Evolutionary conservation across 2,329 filamentous ascomycete genomes (phyloP), one percentile per base, ranked within the genome.

Genomic region (Penicillium vulpinum): DNA sequence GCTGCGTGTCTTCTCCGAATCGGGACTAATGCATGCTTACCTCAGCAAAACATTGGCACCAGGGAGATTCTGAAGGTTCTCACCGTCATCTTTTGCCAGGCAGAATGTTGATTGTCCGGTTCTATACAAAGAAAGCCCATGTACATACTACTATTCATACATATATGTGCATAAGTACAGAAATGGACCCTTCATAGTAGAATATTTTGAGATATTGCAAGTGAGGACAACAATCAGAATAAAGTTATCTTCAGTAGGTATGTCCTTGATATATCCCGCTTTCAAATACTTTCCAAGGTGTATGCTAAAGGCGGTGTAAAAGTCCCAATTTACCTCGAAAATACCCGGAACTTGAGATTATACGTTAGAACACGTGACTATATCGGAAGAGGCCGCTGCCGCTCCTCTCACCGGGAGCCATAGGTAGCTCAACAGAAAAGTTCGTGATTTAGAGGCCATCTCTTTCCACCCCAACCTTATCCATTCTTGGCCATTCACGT

Each of bases 381-480:
- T 65, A 56, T 63, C 58, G 58, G 64, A 62, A 70, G 68, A 69
- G 68, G 69, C 67, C 65, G 65, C 70, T 51, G 49, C 49, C 49
- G 49, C 49, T 44, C 49, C 38, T 51, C 49, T 75, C 72, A 75
- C 72, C 72, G 73, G 66, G 60, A 66, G 51, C 62, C 62, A 47
- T 47, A 47, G 59, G 62, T 56, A 65, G 70, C 73, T 75, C 73
- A 75, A 75, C 73, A 72, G 70, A 75, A 75, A 75, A 73, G 68
- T 73, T 70, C 70, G 69, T 64, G 62, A 62, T 62, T 60, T 61
- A 66, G 56, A 62, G 54, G 51, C 61, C 61, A 56, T 65, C 64
- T 66, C 66, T 65, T 67, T 67, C 60, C 60, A 59, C 64, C 64
- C 64, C 61, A 68, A 71, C 68, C 67, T 62, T 62, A 63, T 56